Percentiles rank a stretch among this genome's conserved stretches.
Evolutionary conservation across 2,329 filamentous ascomycete genomes (phyloP).

Genomic region (Aaosphaeria arxii): DNA sequence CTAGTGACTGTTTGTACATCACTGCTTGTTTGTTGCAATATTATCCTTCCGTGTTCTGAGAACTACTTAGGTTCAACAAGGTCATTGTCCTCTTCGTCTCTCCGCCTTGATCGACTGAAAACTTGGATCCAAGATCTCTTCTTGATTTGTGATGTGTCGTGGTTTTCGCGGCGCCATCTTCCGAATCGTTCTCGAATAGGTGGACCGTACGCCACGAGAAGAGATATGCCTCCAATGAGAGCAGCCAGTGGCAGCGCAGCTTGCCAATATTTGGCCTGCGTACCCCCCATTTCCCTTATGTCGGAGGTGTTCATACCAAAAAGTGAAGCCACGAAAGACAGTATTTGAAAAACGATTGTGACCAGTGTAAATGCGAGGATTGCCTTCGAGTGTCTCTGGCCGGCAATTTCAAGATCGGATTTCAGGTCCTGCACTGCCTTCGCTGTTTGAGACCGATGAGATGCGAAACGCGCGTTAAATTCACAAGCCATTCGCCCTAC

Average conservation of each 20-base stretch:
- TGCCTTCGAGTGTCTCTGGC: conserved; percentile 7
- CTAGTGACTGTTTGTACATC: too few relatives aligned
- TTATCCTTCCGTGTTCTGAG: too few relatives aligned
- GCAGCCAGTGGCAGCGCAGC: conserved; percentile 1
- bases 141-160: too few relatives aligned
- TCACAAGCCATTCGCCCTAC: neutral
- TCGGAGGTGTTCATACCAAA: conserved; percentile 5
- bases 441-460: neutral
- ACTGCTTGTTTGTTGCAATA: too few relatives aligned
- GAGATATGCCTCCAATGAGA: neutral
- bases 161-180: too few relatives aligned
- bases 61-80: too few relatives aligned
- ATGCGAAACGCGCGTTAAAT: neutral
- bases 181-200: too few relatives aligned
- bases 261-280: conserved; percentile 1
- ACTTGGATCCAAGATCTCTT: too few relatives aligned
- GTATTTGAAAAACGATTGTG: conserved; percentile 30
- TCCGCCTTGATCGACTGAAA: too few relatives aligned
- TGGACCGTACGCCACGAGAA: neutral
- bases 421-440: conserved; percentile 5
- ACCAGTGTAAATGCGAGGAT: conserved; percentile 32
- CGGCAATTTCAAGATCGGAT: conserved; percentile 3
- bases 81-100: too few relatives aligned
- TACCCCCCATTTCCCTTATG: neutral
- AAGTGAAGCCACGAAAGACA: conserved; percentile 3